A percentile compares a stretch with the other conserved stretches of the same genome.
Evolutionary conservation across 2,329 filamentous ascomycete species (phyloP).

Genomic region (Alternaria postmessia): DNA sequence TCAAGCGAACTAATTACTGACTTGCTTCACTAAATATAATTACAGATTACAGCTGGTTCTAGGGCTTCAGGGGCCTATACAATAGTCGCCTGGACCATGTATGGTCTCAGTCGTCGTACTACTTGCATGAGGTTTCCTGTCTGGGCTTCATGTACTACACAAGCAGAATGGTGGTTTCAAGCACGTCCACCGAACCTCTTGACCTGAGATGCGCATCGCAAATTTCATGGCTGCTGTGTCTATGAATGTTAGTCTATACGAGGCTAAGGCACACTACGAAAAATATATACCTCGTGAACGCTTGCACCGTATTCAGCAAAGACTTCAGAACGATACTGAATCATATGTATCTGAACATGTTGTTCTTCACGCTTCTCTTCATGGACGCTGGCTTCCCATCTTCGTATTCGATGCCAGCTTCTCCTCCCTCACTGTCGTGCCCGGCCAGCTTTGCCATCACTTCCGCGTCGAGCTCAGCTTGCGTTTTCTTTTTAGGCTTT

Average conservation of each 20-base stretch:
- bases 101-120: not conserved
- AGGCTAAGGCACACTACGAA: not conserved
- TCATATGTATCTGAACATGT: slow-evolving; percentile 77
- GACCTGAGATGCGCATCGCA: not conserved
- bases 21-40: not conserved
- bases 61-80: not conserved
- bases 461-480: slow-evolving; percentile 72
- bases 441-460: slow-evolving; percentile 70
- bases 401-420: slow-evolving; percentile 76
- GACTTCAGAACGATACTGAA: not conserved
- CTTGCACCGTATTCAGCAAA: not conserved
- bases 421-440: slow-evolving; percentile 73
- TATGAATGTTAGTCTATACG: not conserved
- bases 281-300: not conserved
- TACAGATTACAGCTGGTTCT: too few relatives aligned
- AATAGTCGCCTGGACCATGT: not conserved
- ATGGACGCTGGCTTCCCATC: slow-evolving; percentile 75
- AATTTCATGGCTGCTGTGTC: not conserved
- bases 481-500: slow-evolving; percentile 59
- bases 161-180: not conserved
- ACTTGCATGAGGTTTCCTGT: not conserved
- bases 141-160: not conserved
- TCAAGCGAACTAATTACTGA: not conserved
- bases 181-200: not conserved
- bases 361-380: slow-evolving; percentile 76